Percentiles rank a stretch among this genome's conserved stretches.
phyloP scores from a whole-genome alignment of 2,329 filamentous ascomycete species.

The Periconia digitata region DNA sequence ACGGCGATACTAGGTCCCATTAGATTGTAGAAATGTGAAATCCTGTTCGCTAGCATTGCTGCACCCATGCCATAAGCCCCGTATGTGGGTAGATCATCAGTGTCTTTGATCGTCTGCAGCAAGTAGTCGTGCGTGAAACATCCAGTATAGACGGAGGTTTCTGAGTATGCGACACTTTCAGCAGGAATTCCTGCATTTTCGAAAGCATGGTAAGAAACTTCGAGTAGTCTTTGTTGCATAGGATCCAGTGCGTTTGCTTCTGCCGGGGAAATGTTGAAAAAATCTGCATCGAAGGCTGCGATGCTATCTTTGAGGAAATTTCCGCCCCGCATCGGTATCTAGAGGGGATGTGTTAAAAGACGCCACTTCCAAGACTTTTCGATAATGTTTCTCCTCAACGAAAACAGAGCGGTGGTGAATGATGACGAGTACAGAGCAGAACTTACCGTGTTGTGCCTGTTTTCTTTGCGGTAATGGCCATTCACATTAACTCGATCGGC shows the following conservation, averaged over 20 bases:
- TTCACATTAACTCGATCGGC: slow-evolving; percentile 5
- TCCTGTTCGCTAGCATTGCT: slow-evolving; percentile 12
- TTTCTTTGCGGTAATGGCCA: slow-evolving; percentile 10
- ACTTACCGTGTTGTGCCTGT: neutral
- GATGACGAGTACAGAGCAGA: slow-evolving; percentile 2
- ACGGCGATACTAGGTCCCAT: slow-evolving; percentile 14
- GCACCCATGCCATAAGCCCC: neutral
- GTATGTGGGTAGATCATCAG: neutral
- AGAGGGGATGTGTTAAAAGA: slow-evolving; percentile 12
- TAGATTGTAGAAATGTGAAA: slow-evolving; percentile 15
- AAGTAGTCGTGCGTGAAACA: slow-evolving; percentile 8
- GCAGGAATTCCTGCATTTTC: slow-evolving; percentile 19
- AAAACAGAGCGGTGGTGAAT: too few relatives aligned
- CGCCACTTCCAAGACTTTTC: neutral
- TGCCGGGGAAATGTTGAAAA: slow-evolving; percentile 22
- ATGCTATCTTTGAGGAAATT: slow-evolving; percentile 22
- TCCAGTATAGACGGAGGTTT: slow-evolving; percentile 2
- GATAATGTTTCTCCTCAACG: slow-evolving; percentile 13
- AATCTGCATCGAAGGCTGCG: slow-evolving; percentile 21
- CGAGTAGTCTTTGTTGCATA: slow-evolving; percentile 25
- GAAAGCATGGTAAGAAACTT: slow-evolving; percentile 28
- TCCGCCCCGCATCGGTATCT: slow-evolving; percentile 15
- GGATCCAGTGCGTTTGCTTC: slow-evolving; percentile 31
- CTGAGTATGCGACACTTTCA: slow-evolving; percentile 4
- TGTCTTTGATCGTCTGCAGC: slow-evolving; percentile 25